Percentiles rank a stretch among this genome's conserved stretches.
phyloP scores from a whole-genome alignment of 2,329 filamentous ascomycete genomes.

The Akanthomyces uredinophilus region DNA sequence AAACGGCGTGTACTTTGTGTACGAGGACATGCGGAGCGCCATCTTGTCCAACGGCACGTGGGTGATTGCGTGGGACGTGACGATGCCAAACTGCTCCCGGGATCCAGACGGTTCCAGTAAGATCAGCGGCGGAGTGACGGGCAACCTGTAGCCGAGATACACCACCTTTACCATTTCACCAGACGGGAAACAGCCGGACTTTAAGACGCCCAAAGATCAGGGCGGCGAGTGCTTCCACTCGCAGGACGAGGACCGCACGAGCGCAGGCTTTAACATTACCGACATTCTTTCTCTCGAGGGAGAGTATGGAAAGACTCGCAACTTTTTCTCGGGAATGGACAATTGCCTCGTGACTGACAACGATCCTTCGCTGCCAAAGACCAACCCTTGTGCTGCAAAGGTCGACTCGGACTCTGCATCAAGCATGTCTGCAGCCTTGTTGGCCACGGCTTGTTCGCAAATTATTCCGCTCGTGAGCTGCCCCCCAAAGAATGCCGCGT shows the following conservation, averaged over 20 bases:
- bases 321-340: neutral
- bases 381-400: neutral
- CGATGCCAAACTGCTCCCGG: neutral
- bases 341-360: neutral
- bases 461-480: neutral
- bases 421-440: neutral
- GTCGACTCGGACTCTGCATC: neutral
- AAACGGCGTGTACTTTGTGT: neutral
- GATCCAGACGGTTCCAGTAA: neutral
- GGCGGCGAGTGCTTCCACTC: neutral
- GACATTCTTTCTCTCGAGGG: neutral
- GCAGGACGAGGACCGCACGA: neutral
- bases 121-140: neutral
- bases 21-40: neutral
- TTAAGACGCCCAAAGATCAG: neutral
- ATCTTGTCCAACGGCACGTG: neutral
- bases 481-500: neutral
- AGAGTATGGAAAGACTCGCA: neutral
- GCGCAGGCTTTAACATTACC: constrained; percentile 4
- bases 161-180: neutral
- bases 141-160: neutral
- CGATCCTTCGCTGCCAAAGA: neutral
- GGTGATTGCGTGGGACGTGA: neutral
- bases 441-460: neutral
- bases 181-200: constrained; percentile 3